Conservation (phyloP, 176 grass and related monocot species). For the Aegilops sharonensis region DNA sequence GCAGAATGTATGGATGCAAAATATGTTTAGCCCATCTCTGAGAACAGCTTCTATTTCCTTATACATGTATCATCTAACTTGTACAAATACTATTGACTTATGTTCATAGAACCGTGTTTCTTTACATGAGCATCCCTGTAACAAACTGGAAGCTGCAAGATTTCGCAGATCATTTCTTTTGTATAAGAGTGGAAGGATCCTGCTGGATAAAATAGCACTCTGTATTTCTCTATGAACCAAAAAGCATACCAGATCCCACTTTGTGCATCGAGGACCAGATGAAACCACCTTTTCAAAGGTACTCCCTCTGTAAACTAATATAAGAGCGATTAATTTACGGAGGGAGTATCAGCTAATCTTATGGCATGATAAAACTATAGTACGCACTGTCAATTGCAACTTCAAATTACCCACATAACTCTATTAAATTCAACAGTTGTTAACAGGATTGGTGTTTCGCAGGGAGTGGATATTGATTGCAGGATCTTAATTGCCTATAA, state of each 20-base stretch:
- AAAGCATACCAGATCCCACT: not conserved
- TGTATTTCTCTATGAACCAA: not conserved
- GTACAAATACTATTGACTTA: not conserved
- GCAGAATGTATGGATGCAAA: not conserved
- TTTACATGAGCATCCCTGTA: not conserved
- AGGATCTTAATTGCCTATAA: not conserved
- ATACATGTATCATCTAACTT: not conserved
- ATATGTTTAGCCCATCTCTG: not conserved
- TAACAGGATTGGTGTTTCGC: not conserved
- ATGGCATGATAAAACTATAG: not conserved
- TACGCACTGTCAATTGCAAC: not conserved
- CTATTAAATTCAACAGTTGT: not conserved
- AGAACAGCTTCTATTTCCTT: not conserved
- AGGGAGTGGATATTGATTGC: not conserved
- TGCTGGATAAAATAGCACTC: not conserved
- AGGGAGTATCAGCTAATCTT: not conserved
- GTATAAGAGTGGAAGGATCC: not conserved
- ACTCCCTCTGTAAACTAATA: not conserved
- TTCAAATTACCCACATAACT: not conserved
- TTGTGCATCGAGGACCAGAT: not conserved
- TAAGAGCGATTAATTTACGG: too few relatives aligned
- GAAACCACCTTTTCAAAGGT: not conserved
- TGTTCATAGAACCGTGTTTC: not conserved
- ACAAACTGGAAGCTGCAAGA: not conserved
- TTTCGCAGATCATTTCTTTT: not conserved